Percentiles rank a stretch among this genome's conserved stretches.
phyloP scores from a whole-genome alignment of 495 filamentous ascomycete genomes.

The Penicillium salamii region DNA sequence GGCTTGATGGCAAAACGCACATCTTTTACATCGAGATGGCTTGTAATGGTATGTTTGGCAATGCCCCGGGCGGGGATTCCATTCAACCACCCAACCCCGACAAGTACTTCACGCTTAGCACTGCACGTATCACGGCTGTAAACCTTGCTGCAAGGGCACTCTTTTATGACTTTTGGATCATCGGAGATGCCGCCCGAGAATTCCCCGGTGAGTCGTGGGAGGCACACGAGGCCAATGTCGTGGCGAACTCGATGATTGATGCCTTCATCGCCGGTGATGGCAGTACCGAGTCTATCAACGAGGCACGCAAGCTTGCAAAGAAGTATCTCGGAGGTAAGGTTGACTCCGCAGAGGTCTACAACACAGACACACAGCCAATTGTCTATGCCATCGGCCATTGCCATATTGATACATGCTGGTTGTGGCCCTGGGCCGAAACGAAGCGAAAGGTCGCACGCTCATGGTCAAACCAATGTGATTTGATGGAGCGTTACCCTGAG shows the following conservation, averaged over 20 bases:
- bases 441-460: slow-evolving; percentile 95
- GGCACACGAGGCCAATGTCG: slow-evolving; percentile 76
- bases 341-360: slow-evolving; percentile 81
- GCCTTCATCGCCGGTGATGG: slow-evolving; percentile 76
- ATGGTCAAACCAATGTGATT: slow-evolving; percentile 92
- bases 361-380: slow-evolving; percentile 64
- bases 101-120: slow-evolving; percentile 69
- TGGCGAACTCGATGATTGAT: slow-evolving; percentile 85
- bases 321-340: slow-evolving; percentile 79
- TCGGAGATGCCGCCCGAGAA: slow-evolving; percentile 81
- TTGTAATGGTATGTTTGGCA: slow-evolving; percentile 98
- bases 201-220: slow-evolving; percentile 81
- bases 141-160: slow-evolving; percentile 81
- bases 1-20: slow-evolving; percentile 80
- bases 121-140: slow-evolving; percentile 84
- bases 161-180: slow-evolving; percentile 92
- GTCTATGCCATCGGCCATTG: slow-evolving; percentile 93
- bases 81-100: slow-evolving; percentile 88
- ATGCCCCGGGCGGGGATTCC: slow-evolving; percentile 75
- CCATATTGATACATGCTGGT: slow-evolving; percentile 96
- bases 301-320: slow-evolving; percentile 76
- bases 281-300: slow-evolving; percentile 69
- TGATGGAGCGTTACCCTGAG: slow-evolving; percentile 93
- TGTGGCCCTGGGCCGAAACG: slow-evolving; percentile 99
- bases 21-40: slow-evolving; percentile 96